phyloP scores from a whole-genome alignment of 148 eudicot genomes.

The Limonium bicolor region DNA sequence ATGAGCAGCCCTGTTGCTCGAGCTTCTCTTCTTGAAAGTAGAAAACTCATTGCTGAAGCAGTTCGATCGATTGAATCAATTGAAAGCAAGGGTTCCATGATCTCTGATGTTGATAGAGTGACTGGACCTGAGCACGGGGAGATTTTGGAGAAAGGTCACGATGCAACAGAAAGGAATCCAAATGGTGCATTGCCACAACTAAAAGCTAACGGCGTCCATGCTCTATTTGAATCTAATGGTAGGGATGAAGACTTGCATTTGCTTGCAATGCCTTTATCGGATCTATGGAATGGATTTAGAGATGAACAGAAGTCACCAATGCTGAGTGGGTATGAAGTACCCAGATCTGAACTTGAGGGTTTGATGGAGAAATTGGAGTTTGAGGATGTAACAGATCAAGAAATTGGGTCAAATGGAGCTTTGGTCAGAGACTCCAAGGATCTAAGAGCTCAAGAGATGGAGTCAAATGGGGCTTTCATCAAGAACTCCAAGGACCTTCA shows the following conservation, averaged over 20 bases:
- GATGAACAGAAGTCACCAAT: slow-evolving; percentile 1
- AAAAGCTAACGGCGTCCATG: slow-evolving; percentile 24
- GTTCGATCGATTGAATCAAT: slow-evolving; percentile 45
- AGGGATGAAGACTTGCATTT: slow-evolving; percentile 14
- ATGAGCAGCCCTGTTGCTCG: slow-evolving; percentile 57
- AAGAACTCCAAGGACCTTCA: too few relatives aligned
- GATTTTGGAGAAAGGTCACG: slow-evolving; percentile 7
- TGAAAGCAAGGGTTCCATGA: slow-evolving; percentile 12
- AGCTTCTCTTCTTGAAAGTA: slow-evolving; percentile 71
- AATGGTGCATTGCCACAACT: neutral
- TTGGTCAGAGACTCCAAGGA: too few relatives aligned
- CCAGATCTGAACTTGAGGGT: too few relatives aligned
- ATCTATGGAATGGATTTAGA: slow-evolving; percentile 6
- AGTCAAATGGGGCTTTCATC: too few relatives aligned
- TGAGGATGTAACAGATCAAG: too few relatives aligned
- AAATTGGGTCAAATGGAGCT: too few relatives aligned
- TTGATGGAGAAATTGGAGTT: too few relatives aligned
- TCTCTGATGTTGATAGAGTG: slow-evolving; percentile 7
- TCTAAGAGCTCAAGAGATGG: too few relatives aligned
- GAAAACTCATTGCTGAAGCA: slow-evolving; percentile 81
- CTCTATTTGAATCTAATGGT: too few relatives aligned
- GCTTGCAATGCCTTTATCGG: slow-evolving; percentile 4
- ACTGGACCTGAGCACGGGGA: slow-evolving; percentile 2
- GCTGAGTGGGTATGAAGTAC: slow-evolving; percentile 2
- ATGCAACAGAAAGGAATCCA: neutral